Base-by-base conservation (phyloP, 805 yeast species). In the Metschnikowia continentalis region DNA sequence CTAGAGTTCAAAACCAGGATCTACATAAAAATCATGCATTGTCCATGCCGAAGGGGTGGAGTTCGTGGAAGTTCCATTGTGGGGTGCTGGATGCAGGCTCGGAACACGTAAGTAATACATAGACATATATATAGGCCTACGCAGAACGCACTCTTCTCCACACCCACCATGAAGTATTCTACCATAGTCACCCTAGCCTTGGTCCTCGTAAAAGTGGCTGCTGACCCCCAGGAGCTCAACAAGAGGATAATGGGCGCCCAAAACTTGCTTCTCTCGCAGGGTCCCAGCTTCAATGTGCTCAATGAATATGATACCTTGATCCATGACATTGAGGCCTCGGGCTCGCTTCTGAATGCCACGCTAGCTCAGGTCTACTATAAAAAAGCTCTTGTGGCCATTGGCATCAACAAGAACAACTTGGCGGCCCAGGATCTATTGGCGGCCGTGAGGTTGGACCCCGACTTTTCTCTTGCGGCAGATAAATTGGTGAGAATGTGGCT, bases 371-470 rank as follows among this genome's bases (percentile, higher is more conserved):
- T 83, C 1, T 74, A 77, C 53, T 83, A 79, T 61, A 84, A 81
- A 61, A 76, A 78, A 49, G 90, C 89, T 0, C 62, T 84, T 41
- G 78, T 85, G 2, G 84, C 84, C 48, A 65, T 83, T 48, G 75
- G 82, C 13, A 60, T 83, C 54, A 81, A 81, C 33, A 79, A 78
- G 51, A 86, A 81, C 32, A 55, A 64, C 32, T 70, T 71, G 36
- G 85, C 91, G 0, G 68, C 82, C 6, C 63, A 64, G 2, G 83
- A 81, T 55, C 80, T 86, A 50, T 71, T 76, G 51, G 61, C 57
- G 13, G 79, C 85, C 22, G 61, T 80, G 42, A 59, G 62, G n/a
- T 61, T 72, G 10, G 77, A 70, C 54, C 71, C 72, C 4, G 65
- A 60, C 49, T 74, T 72, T 51, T 57, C 59, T 13, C 75, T 81